Base-by-base conservation (phyloP, 2,329 filamentous ascomycete genomes). In the Lachnellula cervina region DNA sequence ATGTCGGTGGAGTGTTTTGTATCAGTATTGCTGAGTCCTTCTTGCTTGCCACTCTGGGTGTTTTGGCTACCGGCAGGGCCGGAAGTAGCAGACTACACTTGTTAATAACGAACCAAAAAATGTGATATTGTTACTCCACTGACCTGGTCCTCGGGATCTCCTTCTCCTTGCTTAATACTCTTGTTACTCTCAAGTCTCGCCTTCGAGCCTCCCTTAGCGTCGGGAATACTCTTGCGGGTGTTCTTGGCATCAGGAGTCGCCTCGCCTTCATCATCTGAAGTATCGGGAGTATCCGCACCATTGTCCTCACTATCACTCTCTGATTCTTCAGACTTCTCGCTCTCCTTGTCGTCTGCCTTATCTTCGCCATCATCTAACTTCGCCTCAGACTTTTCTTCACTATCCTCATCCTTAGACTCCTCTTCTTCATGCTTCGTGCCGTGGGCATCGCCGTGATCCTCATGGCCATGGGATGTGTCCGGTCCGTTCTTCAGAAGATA, bases 21-120 rank as follows among this genome's bases (percentile, higher is more conserved):
- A 49, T 80, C 74, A 16, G 72, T 72, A 62, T 79, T 83, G 52
- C 73, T 74, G 16, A 81, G 32, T 21, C 78, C 79, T 65, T 77
- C 71, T 69, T 83, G 78, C 69, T 83, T 82, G 44, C 72, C 73
- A 35, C 74, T 76, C 32, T 71, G 77, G 37, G 74, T 72, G 59
- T 73, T 74, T 50, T 66, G 59, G 60, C 69, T 71, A 53, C 60
- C 62, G 42, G 64, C 66, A 62, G 62, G 51, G 54, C 69, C 68
- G 37, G 61, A 65, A 49, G 63, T 54, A 45, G 66, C 64, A 55
- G 62, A 54, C 52, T 56, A 40, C 6, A 67, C 23, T 32, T 34
- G 38, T 63, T 52, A 55, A 56, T 51, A 49, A 44, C 48, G 45
- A 46, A n/a, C 25, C 42, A 14, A 42, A 32, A 35, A 43, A n/a